phyloP scores from a whole-genome alignment of 2,329 filamentous ascomycete species.

The Incumbomyces delicatus region DNA sequence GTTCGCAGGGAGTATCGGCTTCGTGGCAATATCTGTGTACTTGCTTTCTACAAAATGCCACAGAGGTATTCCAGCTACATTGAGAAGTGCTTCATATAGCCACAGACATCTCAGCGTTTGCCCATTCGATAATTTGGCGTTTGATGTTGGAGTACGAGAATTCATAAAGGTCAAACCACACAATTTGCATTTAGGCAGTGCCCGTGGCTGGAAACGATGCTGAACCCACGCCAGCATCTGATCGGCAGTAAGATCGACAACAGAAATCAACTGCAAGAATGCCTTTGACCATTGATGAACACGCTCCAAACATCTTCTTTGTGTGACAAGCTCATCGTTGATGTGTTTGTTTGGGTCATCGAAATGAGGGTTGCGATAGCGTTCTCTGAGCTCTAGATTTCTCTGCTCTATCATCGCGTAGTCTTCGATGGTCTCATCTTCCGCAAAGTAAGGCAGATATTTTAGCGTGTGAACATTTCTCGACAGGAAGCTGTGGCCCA shows the following conservation, averaged over 20 bases:
- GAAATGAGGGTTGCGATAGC: slow-evolving; percentile 6
- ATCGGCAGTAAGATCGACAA: background rate
- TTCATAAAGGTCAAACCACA: background rate
- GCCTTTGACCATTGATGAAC: slow-evolving; percentile 2
- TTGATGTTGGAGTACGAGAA: background rate
- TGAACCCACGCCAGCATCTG: background rate
- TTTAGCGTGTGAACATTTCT: slow-evolving; percentile 15
- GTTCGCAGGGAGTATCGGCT: slow-evolving; percentile 4
- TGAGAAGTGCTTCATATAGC: slow-evolving; percentile 12
- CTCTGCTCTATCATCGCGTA: slow-evolving; percentile 8
- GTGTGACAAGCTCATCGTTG: background rate
- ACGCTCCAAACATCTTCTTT: slow-evolving; percentile 1
- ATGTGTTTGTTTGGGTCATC: background rate
- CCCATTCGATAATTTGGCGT: background rate
- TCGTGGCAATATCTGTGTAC: slow-evolving; percentile 7
- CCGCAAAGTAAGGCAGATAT: slow-evolving; percentile 16
- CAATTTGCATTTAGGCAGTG: background rate
- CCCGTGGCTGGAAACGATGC: background rate
- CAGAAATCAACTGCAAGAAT: background rate
- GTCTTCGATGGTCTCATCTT: slow-evolving; percentile 15
- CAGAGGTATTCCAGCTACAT: slow-evolving; percentile 12
- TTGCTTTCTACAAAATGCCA: slow-evolving; percentile 17
- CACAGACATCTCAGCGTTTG: slow-evolving; percentile 5
- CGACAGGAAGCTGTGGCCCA: slow-evolving; percentile 16
- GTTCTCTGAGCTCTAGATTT: slow-evolving; percentile 10